A percentile compares a stretch with the other conserved stretches of the same genome.
Conservation (phyloP, 306 rosid genomes). For the Cicer yamashitae region DNA sequence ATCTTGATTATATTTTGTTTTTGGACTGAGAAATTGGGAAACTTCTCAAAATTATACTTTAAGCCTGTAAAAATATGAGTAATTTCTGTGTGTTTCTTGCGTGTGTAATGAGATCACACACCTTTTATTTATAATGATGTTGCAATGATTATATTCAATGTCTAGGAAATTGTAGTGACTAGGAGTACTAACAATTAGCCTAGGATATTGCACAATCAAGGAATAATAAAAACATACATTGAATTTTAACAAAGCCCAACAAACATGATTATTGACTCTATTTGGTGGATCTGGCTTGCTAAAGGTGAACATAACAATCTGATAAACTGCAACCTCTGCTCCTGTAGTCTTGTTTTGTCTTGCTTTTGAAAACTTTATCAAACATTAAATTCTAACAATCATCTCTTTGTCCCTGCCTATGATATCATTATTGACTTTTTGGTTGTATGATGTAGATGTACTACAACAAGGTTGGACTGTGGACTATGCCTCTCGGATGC, state of each 20-base stretch:
- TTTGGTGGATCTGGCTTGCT: constrained; percentile 13
- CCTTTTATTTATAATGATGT: too few species aligned
- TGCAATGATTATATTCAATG: too few species aligned
- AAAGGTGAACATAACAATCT: background rate
- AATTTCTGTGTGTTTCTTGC: too few species aligned
- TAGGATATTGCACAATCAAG: too few species aligned
- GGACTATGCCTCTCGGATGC: constrained; percentile 76
- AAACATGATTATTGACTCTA: background rate
- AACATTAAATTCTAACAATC: background rate
- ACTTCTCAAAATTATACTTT: constrained; percentile 3
- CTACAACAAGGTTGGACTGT: constrained; percentile 75
- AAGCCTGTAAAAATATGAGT: background rate
- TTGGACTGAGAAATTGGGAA: background rate
- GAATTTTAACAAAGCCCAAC: background rate
- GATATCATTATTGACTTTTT: constrained; percentile 23
- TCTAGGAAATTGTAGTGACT: too few species aligned
- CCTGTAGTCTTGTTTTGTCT: background rate
- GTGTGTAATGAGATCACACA: too few species aligned
- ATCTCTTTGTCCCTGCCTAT: background rate
- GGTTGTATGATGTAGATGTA: constrained; percentile 57
- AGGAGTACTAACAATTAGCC: too few species aligned
- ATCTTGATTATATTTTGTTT: constrained; percentile 15
- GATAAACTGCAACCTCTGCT: background rate
- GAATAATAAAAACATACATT: too few species aligned
- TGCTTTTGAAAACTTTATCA: constrained; percentile 2